phyloP scores from a whole-genome alignment of 139 green algal species.

The Nannochloris sp. region DNA sequence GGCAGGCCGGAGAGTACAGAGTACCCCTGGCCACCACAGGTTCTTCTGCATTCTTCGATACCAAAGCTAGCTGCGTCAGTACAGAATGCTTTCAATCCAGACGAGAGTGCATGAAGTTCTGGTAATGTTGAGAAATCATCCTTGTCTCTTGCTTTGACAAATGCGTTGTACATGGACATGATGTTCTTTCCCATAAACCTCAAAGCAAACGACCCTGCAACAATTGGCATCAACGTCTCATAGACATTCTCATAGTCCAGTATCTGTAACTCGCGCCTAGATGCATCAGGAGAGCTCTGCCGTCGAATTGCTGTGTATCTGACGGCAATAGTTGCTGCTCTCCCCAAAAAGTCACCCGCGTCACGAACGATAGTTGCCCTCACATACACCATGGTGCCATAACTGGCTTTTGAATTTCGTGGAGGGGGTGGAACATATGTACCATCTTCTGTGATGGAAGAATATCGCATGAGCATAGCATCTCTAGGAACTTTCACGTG shows the following conservation, averaged over 20 bases:
- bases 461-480: conserved; percentile 83
- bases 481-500: conserved; percentile 59
- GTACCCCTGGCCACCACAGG: conserved; percentile 90
- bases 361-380: conserved; percentile 73
- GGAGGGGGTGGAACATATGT: conserved; percentile 69
- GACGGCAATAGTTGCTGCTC: conserved; percentile 75
- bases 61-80: conserved; percentile 59
- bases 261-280: conserved; percentile 69
- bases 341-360: conserved; percentile 53
- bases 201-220: conserved; percentile 77
- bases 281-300: conserved; percentile 58
- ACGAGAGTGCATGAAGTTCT: conserved; percentile 81
- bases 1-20: conserved; percentile 70
- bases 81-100: conserved; percentile 71
- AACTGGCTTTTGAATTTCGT: conserved; percentile 80
- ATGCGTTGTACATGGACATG: conserved; percentile 60
- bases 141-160: conserved; percentile 52
- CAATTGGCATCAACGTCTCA: conserved; percentile 67
- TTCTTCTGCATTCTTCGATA: conserved; percentile 66
- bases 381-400: conserved; percentile 91
- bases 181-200: conserved; percentile 71
- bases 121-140: conserved; percentile 77
- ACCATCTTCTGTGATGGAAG: conserved; percentile 68
- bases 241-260: conserved; percentile 91
- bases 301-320: conserved; percentile 75